Evolutionary conservation across 176 grass and related monocot genomes (phyloP), one percentile per base, ranked within the genome.

Genomic region (Oryza officinalis): DNA sequence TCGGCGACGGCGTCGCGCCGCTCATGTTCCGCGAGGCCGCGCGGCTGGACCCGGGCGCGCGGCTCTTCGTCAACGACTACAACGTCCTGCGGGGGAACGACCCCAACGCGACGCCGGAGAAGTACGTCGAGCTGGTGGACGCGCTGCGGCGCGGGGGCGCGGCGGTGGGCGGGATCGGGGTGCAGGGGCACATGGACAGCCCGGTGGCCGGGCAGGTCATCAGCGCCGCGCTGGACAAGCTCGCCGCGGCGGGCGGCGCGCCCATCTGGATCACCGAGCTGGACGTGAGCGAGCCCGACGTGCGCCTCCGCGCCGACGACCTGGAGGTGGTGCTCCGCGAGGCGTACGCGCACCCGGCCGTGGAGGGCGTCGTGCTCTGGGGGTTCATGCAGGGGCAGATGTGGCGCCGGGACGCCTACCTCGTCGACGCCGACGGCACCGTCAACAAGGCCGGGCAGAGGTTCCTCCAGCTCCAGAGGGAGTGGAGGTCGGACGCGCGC

Each of bases 211-310:
- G 90, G 23, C 26, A 86, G 35, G 65, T 92, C 30, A 38, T 92
- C 67, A 79, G 71, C 54, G 41, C 27, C 70, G 72, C 90, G 30
- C 71, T 92, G 25, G 83, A 89, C 59, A 89, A 71, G 78, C 68
- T 92, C 46, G 82, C 12, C 14, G 10, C 67, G 7, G 63, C 81
- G 0, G 86, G 67, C 0, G 78, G 61, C 5, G 49, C 92, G 0
- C 92, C 92, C 13, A 14, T 94, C 25, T 92, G 92, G 92, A 74
- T 94, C 63, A 94, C 90, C 0, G 92, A 94, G 82, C 27, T 94
- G 3, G 92, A 94, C 57, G 92, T 92, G 25, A 10, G 63, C 27
- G 79, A 85, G 37, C 76, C 78, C 38, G 83, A 94, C 57, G 89
- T 80, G n/a, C 49, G 15, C 1, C 67, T 94, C 26, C 87, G 92